These are phyloP conservation scores for Claviceps humidiphila DNA, from an alignment of 2,329 filamentous ascomycete genomes.

Conservation along the genomic window DNA sequence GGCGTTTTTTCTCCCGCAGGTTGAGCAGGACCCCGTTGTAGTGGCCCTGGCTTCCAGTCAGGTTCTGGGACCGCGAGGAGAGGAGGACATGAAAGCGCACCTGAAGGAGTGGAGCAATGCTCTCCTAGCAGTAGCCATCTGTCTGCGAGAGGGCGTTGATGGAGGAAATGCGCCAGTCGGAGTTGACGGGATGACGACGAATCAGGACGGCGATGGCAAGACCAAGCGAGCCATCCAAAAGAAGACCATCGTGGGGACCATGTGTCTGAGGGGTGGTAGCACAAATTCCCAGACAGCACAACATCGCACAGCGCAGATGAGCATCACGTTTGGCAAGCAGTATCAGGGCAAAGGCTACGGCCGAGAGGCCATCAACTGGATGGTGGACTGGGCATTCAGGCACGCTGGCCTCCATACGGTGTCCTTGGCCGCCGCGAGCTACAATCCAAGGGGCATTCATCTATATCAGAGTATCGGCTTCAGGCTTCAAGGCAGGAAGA, in stretches of 20 bases:
- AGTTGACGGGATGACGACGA: neutral
- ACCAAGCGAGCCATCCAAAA: neutral
- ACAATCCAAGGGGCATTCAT: constrained; percentile 26
- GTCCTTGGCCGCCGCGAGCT: constrained; percentile 25
- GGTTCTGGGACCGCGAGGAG: constrained; percentile 5
- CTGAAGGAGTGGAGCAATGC: constrained; percentile 6
- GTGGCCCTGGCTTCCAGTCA: constrained; percentile 6
- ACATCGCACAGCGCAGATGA: constrained; percentile 16
- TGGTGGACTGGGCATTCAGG: constrained; percentile 31
- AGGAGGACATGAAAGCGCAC: constrained; percentile 7
- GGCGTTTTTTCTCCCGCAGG: constrained; percentile 5
- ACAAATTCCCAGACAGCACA: constrained; percentile 6
- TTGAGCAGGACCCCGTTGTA: constrained; percentile 8
- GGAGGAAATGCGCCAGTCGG: constrained; percentile 2
- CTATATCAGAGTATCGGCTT: constrained; percentile 34
- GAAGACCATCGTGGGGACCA: constrained; percentile 9
- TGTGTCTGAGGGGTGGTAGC: constrained; percentile 10
- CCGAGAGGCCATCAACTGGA: constrained; percentile 31
- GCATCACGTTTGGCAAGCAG: constrained; percentile 20
- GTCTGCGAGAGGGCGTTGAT: constrained; percentile 5
- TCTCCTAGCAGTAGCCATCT: constrained; percentile 11
- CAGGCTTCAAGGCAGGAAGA: constrained; percentile 25
- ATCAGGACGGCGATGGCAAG: neutral
- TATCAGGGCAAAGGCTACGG: constrained; percentile 31
- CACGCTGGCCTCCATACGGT: constrained; percentile 30